Evolutionary conservation across 192 early-diverging fungal species (phyloP).

Genomic region (Podila verticillata): DNA sequence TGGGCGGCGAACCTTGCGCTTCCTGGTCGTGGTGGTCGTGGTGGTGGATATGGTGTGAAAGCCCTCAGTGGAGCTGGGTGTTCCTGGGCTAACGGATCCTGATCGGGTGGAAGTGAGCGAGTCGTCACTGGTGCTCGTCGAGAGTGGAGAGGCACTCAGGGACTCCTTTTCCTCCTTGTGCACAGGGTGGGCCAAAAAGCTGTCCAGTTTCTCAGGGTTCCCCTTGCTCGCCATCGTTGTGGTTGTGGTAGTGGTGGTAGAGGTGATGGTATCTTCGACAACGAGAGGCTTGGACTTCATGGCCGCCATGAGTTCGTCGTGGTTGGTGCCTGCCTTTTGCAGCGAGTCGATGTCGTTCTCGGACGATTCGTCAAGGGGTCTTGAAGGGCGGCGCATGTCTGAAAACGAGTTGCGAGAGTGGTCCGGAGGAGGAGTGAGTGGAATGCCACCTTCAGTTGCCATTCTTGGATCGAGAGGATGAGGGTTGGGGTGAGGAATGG

Average conservation of each 20-base stretch:
- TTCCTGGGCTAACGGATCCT: conserved; percentile 17
- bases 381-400: conserved; percentile 5
- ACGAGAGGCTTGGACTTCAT: not conserved
- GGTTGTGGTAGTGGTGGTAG: conserved; percentile 17
- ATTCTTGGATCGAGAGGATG: not conserved
- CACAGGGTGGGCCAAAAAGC: conserved; percentile 9
- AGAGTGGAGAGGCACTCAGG: not conserved
- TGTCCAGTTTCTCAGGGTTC: conserved; percentile 4
- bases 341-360: conserved; percentile 7
- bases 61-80: conserved; percentile 18
- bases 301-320: not conserved
- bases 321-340: not conserved
- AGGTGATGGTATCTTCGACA: conserved; percentile 17
- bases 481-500: not conserved
- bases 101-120: conserved; percentile 23
- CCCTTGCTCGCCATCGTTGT: conserved; percentile 3
- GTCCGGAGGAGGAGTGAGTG: conserved; percentile 30
- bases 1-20: conserved; percentile 41
- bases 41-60: conserved; percentile 32
- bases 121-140: conserved; percentile 8
- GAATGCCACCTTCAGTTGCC: conserved; percentile 5
- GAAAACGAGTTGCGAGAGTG: conserved; percentile 1
- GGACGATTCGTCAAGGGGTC: conserved; percentile 20
- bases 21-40: conserved; percentile 21
- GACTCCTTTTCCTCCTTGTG: not conserved